A percentile compares a stretch with the other conserved stretches of the same genome.
phyloP scores from a whole-genome alignment of 1,284 basidiomycete species.

The Clitocybe nebularis region DNA sequence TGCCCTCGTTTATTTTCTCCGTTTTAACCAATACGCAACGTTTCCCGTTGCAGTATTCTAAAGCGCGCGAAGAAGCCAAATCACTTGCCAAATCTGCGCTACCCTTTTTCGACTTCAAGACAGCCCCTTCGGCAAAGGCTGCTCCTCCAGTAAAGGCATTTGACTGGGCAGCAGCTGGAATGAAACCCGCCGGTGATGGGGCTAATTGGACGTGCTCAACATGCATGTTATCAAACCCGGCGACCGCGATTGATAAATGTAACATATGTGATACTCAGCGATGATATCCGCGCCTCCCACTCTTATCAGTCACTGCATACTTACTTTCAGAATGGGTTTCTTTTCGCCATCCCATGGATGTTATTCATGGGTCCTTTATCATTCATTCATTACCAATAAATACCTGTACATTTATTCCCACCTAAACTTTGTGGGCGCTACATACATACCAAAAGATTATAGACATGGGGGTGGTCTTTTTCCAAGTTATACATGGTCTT shows the following conservation, averaged over 20 bases:
- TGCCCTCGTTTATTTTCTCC: conserved; percentile 21
- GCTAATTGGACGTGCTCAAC: conserved; percentile 39
- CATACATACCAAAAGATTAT: not conserved
- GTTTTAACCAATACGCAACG: conserved; percentile 10
- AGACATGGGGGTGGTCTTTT: too few species aligned
- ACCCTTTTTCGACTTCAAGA: conserved; percentile 26
- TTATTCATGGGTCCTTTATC: conserved; percentile 6
- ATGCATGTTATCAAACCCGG: conserved; percentile 41
- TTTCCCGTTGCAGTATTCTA: conserved; percentile 14
- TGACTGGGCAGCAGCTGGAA: conserved; percentile 31
- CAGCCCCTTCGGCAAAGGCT: conserved; percentile 4
- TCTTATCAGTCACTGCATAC: not conserved
- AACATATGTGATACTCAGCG: conserved; percentile 40
- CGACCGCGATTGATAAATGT: conserved; percentile 38
- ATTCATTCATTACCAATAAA: not conserved
- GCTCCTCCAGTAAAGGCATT: conserved; percentile 21
- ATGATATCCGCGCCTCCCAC: conserved; percentile 5
- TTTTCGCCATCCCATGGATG: not conserved
- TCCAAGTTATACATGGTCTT: not conserved
- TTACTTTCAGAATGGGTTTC: not conserved
- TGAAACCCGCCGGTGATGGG: conserved; percentile 27
- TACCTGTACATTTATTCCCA: conserved; percentile 1
- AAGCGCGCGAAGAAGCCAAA: conserved; percentile 30
- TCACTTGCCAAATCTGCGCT: conserved; percentile 41
- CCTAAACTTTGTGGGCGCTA: not conserved